These are phyloP conservation scores for Penicillium crystallinum DNA, from an alignment of 495 filamentous ascomycete species.

Conservation along the genomic window DNA sequence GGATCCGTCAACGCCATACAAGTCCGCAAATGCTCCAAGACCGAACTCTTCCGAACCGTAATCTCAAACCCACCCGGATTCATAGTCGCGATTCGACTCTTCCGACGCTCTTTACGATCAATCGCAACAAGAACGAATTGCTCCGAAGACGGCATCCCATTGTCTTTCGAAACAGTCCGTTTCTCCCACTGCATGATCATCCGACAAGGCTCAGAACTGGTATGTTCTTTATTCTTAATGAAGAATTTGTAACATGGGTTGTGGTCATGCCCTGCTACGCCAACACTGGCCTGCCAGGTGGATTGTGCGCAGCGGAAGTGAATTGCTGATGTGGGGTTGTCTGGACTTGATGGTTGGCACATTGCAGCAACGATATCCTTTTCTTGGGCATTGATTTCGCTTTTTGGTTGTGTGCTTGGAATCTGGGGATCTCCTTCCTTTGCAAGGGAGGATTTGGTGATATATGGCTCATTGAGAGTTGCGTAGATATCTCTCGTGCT, in stretches of 20 bases:
- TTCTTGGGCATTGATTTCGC: background rate
- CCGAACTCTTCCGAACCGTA: slow-evolving; percentile 18
- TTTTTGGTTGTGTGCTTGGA: background rate
- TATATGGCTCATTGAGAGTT: slow-evolving; percentile 26
- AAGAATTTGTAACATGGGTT: slow-evolving; percentile 18
- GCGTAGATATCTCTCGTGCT: slow-evolving; percentile 30
- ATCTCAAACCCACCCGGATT: slow-evolving; percentile 19
- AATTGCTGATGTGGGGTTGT: slow-evolving; percentile 2
- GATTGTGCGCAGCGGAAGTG: slow-evolving; percentile 18
- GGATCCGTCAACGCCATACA: slow-evolving; percentile 19
- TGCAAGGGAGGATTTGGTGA: background rate
- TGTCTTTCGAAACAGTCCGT: background rate
- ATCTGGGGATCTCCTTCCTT: background rate
- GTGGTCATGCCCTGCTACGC: slow-evolving; percentile 2
- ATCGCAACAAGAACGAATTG: slow-evolving; percentile 23
- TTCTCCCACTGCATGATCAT: slow-evolving; percentile 28
- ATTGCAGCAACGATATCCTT: slow-evolving; percentile 22
- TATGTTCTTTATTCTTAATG: slow-evolving; percentile 6
- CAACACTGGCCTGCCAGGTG: slow-evolving; percentile 14
- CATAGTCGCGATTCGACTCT: slow-evolving; percentile 26
- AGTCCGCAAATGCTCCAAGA: slow-evolving; percentile 16
- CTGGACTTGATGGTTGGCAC: slow-evolving; percentile 4
- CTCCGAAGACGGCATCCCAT: background rate
- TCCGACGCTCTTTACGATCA: slow-evolving; percentile 18
- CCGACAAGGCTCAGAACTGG: slow-evolving; percentile 1